A percentile compares a stretch with the other conserved stretches of the same genome.
Conservation (phyloP, 176 grass and related monocot genomes). For the Hyparrhenia diplandra region DNA sequence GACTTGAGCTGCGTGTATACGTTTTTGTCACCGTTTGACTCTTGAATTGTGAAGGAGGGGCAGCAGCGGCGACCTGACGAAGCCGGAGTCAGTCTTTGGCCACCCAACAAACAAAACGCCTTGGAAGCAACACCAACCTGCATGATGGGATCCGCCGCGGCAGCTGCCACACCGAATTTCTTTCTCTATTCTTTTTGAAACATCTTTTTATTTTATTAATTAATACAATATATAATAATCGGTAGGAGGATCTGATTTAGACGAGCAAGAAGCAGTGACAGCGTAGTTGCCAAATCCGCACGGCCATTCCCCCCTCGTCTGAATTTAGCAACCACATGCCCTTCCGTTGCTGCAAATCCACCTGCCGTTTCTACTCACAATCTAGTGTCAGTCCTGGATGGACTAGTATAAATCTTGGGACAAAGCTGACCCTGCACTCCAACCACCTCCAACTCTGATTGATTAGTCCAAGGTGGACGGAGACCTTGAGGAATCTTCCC, state of each 20-base stretch:
- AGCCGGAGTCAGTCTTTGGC: too few species aligned
- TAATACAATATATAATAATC: too few species aligned
- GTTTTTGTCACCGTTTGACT: too few species aligned
- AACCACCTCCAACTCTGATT: background rate
- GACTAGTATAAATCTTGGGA: too few species aligned
- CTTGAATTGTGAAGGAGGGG: background rate
- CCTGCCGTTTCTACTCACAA: too few species aligned
- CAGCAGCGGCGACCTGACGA: background rate
- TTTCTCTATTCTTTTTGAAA: too few species aligned
- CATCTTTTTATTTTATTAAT: too few species aligned
- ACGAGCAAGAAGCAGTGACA: background rate
- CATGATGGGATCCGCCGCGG: background rate
- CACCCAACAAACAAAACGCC: background rate
- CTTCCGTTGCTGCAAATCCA: background rate
- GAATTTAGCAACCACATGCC: background rate
- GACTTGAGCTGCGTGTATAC: too few species aligned
- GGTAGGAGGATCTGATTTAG: background rate
- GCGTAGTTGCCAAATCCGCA: constrained; percentile 3
- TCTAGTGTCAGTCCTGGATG: too few species aligned
- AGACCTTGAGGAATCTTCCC: background rate
- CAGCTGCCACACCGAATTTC: too few species aligned
- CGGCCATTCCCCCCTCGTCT: background rate
- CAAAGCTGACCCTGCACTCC: background rate
- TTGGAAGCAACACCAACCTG: background rate
- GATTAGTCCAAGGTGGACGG: background rate